Conservation (phyloP, 2,329 filamentous ascomycete species). For the Fusarium domesticum region DNA sequence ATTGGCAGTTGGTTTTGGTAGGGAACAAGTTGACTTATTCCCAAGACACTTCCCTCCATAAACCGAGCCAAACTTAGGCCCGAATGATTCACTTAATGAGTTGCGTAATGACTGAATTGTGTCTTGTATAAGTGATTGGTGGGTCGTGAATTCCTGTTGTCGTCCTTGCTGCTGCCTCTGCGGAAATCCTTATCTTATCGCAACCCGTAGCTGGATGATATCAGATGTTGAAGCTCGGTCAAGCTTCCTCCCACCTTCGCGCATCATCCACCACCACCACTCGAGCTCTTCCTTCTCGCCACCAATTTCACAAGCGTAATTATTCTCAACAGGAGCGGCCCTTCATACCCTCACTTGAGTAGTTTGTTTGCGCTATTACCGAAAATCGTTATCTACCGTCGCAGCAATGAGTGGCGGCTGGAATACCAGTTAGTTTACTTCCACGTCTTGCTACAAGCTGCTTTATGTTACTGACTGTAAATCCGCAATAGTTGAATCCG, state of each 20-base stretch:
- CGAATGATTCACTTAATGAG: no score
- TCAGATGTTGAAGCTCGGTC: not conserved
- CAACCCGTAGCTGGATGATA: conserved; percentile 1
- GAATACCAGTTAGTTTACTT: conserved; percentile 71
- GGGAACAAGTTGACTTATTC: no score
- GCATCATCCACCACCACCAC: not conserved
- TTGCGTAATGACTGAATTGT: no score
- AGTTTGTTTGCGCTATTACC: not conserved
- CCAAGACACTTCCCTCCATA: no score
- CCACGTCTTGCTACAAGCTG: not conserved
- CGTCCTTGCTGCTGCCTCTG: not conserved
- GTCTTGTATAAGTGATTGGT: no score
- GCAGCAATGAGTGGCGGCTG: conserved; percentile 72
- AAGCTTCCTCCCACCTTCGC: not conserved
- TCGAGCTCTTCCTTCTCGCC: not conserved
- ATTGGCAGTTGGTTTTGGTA: no score
- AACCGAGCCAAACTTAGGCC: no score
- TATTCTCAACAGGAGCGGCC: not conserved
- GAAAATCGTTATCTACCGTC: conserved; percentile 1
- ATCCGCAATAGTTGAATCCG: conserved; percentile 69
- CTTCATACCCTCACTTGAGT: not conserved
- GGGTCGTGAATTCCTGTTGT: not conserved
- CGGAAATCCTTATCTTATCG: conserved; percentile 6
- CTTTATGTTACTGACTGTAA: conserved; percentile 8
- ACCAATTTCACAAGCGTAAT: not conserved